phyloP scores from a whole-genome alignment of 306 rosid genomes.

The Fragaria vesca region DNA sequence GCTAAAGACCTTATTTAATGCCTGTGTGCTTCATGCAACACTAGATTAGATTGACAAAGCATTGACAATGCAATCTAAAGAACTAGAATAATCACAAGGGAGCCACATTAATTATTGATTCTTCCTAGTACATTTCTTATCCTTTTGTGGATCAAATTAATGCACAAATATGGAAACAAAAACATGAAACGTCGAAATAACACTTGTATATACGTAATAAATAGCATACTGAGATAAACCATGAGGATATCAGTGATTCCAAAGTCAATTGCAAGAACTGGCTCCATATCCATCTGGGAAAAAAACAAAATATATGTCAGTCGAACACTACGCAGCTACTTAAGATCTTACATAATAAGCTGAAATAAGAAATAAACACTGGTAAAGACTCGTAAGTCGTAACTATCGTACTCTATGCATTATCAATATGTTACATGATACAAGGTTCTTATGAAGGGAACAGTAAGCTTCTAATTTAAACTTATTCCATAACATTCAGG shows the following conservation, averaged over 20 bases:
- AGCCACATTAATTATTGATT: not conserved
- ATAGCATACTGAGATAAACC: not conserved
- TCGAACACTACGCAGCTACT: slow-evolving; percentile 3
- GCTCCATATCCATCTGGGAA: slow-evolving; percentile 74
- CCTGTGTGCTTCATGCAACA: too few species aligned
- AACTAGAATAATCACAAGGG: not conserved
- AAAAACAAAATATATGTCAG: slow-evolving; percentile 22
- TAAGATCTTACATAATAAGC: not conserved
- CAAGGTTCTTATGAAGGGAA: not conserved
- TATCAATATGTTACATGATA: not conserved
- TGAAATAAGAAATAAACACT: slow-evolving; percentile 1
- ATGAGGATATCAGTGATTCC: slow-evolving; percentile 82
- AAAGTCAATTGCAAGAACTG: slow-evolving; percentile 84
- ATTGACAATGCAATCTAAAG: not conserved
- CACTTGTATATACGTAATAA: not conserved
- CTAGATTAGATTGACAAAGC: too few species aligned
- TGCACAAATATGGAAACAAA: not conserved
- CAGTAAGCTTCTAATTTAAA: not conserved
- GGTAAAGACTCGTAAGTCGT: too few species aligned
- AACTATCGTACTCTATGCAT: not conserved
- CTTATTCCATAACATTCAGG: not conserved
- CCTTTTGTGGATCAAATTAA: not conserved
- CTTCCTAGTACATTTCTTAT: not conserved
- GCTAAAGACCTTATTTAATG: too few species aligned
- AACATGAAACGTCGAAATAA: not conserved